A percentile compares a stretch with the other conserved stretches of the same genome.
Conservation (phyloP, 2,329 filamentous ascomycete species). For the Podosphaera fusca region DNA sequence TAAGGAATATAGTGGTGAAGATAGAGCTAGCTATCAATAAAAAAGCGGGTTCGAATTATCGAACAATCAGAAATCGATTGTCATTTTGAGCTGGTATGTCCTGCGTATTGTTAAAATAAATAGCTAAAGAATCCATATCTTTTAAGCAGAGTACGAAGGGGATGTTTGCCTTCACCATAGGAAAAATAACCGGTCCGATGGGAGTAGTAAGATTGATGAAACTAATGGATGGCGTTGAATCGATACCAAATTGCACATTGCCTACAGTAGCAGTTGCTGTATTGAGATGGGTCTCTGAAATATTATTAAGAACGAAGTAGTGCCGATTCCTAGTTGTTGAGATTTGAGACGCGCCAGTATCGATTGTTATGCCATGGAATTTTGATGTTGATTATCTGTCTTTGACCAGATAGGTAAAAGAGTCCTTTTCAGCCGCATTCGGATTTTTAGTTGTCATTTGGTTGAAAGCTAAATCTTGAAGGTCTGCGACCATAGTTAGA, state of each 20-base stretch:
- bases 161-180: background rate
- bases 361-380: background rate
- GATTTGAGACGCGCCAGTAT: background rate
- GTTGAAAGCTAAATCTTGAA: background rate
- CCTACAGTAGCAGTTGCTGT: background rate
- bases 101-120: background rate
- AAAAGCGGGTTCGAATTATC: background rate
- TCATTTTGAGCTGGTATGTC: background rate
- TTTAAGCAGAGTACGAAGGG: background rate
- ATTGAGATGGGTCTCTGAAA: background rate
- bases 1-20: background rate
- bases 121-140: background rate
- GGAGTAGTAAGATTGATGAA: background rate
- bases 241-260: background rate
- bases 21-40: background rate
- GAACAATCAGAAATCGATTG: background rate
- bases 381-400: background rate
- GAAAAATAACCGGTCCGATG: background rate
- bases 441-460: background rate
- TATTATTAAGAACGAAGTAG: background rate
- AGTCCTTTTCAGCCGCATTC: background rate
- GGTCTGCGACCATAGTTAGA: background rate
- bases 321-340: background rate
- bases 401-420: background rate
- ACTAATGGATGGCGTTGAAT: background rate